phyloP scores from a whole-genome alignment of 495 filamentous ascomycete genomes.

The Chlorociboria aeruginascens region DNA sequence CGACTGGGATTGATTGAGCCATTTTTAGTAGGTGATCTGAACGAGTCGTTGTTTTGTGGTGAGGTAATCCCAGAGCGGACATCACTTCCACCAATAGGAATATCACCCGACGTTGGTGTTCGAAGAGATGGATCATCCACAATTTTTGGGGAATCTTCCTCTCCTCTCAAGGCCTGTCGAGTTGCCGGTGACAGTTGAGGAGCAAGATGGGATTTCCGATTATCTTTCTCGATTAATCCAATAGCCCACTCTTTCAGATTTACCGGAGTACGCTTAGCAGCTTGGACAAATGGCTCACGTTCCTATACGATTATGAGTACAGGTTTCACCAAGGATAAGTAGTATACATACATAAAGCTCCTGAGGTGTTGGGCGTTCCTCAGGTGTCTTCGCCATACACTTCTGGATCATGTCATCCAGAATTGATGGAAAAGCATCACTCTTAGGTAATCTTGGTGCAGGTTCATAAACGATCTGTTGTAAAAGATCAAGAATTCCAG shows the following conservation, averaged over 20 bases:
- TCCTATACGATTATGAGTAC: constrained; percentile 39
- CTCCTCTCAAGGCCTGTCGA: constrained; percentile 42
- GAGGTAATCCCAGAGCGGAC: constrained; percentile 20
- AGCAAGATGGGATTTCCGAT: constrained; percentile 81
- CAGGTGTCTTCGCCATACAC: constrained; percentile 80
- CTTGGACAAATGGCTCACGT: constrained; percentile 82
- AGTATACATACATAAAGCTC: constrained; percentile 55
- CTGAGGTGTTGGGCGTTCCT: constrained; percentile 78
- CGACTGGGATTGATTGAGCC: constrained; percentile 26
- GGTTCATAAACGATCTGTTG: constrained; percentile 98
- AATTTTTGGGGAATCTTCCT: constrained; percentile 31
- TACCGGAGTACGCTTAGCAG: constrained; percentile 87
- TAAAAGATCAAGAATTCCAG: constrained; percentile 89
- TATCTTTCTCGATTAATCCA: constrained; percentile 78
- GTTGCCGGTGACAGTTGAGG: constrained; percentile 50
- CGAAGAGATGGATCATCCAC: constrained; percentile 23
- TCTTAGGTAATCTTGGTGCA: constrained; percentile 85
- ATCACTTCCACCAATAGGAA: constrained; percentile 47
- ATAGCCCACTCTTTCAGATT: constrained; percentile 84
- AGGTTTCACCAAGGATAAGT: background rate
- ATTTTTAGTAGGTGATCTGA: constrained; percentile 25
- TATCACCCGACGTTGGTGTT: constrained; percentile 55
- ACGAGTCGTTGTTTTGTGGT: constrained; percentile 14
- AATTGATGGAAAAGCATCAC: constrained; percentile 89
- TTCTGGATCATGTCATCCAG: constrained; percentile 95